phyloP scores from a whole-genome alignment of 352 stramenopile species.

The Aphanomyces euteiches region DNA sequence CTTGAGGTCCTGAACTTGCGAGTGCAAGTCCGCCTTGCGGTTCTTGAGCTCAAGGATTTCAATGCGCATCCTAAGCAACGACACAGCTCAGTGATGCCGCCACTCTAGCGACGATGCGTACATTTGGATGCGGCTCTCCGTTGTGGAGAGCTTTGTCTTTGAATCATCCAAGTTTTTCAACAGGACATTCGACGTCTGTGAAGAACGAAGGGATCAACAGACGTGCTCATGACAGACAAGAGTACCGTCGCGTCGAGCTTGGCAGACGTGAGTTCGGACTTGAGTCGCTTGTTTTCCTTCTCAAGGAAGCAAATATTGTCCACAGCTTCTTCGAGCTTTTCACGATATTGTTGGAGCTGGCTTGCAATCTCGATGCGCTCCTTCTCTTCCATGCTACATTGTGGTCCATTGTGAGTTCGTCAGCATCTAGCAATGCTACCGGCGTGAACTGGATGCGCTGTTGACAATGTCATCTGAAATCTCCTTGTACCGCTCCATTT shows the following conservation, averaged over 20 bases:
- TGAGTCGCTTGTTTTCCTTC: constrained; percentile 31
- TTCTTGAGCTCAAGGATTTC: constrained; percentile 32
- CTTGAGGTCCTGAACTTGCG: constrained; percentile 74
- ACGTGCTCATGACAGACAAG: not conserved
- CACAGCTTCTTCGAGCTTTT: constrained; percentile 63
- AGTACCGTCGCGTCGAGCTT: constrained; percentile 27
- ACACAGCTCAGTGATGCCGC: not conserved
- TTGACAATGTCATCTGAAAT: constrained; percentile 60
- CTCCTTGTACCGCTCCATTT: constrained; percentile 72
- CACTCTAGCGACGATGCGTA: not conserved
- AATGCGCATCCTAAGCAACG: constrained; percentile 24
- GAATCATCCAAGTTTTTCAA: constrained; percentile 29
- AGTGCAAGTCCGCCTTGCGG: constrained; percentile 43
- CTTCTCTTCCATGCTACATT: constrained; percentile 48
- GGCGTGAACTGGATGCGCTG: constrained; percentile 49
- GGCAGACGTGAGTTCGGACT: constrained; percentile 23
- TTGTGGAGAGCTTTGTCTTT: constrained; percentile 22
- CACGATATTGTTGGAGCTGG: constrained; percentile 74
- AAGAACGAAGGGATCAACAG: not conserved
- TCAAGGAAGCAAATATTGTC: constrained; percentile 32
- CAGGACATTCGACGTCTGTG: constrained; percentile 25
- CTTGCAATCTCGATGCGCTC: constrained; percentile 59
- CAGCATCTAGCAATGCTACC: constrained; percentile 34
- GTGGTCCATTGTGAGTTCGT: too few species aligned
- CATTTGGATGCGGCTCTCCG: constrained; percentile 28